These are phyloP conservation scores for Bathelium albidoporum DNA, from an alignment of 495 filamentous ascomycete genomes.

Conservation along the genomic window DNA sequence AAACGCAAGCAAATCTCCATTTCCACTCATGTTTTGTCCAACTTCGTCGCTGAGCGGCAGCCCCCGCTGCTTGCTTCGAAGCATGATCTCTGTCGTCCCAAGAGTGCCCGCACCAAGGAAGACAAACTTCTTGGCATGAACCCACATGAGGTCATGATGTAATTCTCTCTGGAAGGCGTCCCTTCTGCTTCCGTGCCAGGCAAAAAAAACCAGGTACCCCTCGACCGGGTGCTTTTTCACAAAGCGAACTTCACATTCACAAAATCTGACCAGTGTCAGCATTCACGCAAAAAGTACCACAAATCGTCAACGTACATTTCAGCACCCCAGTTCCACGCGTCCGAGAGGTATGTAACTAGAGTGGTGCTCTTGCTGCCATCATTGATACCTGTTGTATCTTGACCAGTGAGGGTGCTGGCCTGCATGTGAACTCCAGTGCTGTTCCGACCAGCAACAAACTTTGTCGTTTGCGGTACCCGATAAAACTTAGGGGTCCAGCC, in stretches of 20 bases:
- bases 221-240: conserved; percentile 43
- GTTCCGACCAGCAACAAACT: conserved; percentile 50
- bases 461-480: conserved; percentile 50
- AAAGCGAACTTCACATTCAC: conserved; percentile 58
- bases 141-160: conserved; percentile 57
- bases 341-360: conserved; percentile 55
- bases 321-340: conserved; percentile 67
- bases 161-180: conserved; percentile 46
- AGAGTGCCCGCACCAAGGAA: conserved; percentile 53
- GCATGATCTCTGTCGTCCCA: conserved; percentile 56
- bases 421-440: conserved; percentile 53
- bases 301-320: conserved; percentile 40
- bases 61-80: conserved; percentile 51
- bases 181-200: conserved; percentile 53
- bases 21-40: conserved; percentile 55
- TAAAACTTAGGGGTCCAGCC: conserved; percentile 33
- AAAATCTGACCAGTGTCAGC: conserved; percentile 29
- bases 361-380: conserved; percentile 58
- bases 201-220: conserved; percentile 55
- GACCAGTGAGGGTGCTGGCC: conserved; percentile 47
- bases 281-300: not conserved
- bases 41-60: conserved; percentile 46
- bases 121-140: conserved; percentile 49
- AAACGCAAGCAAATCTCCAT: conserved; percentile 56
- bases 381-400: conserved; percentile 54